Conservation (phyloP, 2,329 filamentous ascomycete species). For the Sphaerulina vaccinii region DNA sequence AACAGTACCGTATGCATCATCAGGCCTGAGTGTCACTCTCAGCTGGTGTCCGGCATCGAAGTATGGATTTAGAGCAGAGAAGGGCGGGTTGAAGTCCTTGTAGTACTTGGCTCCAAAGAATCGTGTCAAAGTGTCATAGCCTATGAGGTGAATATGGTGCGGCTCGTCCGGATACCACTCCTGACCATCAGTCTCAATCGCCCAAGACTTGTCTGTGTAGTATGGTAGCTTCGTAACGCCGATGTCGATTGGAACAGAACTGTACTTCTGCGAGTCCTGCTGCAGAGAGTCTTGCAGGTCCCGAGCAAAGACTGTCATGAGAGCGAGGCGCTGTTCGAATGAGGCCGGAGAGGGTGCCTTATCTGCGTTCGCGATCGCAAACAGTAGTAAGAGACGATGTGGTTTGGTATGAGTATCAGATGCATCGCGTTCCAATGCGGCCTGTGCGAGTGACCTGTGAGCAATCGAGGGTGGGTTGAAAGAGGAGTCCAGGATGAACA, state of each 20-base stretch:
- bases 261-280: conserved; percentile 17
- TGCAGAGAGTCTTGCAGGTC: conserved; percentile 46
- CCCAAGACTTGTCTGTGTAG: conserved; percentile 68
- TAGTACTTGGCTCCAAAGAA: conserved; percentile 74
- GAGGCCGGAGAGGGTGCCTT: conserved; percentile 65
- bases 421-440: conserved; percentile 47
- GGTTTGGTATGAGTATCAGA: conserved; percentile 39
- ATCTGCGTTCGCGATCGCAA: conserved; percentile 65
- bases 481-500: conserved; percentile 65
- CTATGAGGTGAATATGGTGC: conserved; percentile 66
- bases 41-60: conserved; percentile 60
- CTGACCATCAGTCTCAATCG: conserved; percentile 49
- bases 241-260: conserved; percentile 57
- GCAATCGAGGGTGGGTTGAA: conserved; percentile 65
- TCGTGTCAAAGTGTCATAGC: conserved; percentile 73
- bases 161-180: conserved; percentile 39
- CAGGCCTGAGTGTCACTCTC: conserved; percentile 63
- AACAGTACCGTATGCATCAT: conserved; percentile 59
- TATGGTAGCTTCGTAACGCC: conserved; percentile 70
- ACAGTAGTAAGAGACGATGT: conserved; percentile 55
- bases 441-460: conserved; percentile 56
- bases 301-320: conserved; percentile 69
- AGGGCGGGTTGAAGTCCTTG: conserved; percentile 54
- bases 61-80: conserved; percentile 60
- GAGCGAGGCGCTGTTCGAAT: conserved; percentile 65